phyloP scores from a whole-genome alignment of 768 basidiomycete species.

The Cystoderma amianthinum region DNA sequence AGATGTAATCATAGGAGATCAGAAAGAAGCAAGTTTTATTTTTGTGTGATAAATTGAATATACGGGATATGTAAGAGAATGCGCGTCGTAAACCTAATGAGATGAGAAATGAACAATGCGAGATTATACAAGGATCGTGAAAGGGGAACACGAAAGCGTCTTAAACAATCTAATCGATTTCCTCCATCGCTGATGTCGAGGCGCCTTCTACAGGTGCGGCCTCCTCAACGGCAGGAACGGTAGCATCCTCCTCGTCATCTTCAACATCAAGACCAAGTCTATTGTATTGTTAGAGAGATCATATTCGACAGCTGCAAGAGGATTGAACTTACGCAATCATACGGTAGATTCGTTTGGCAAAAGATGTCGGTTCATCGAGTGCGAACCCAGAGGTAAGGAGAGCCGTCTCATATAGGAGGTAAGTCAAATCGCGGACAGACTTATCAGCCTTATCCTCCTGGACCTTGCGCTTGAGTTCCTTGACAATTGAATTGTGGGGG shows the following conservation, averaged over 20 bases:
- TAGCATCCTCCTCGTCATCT: conserved; percentile 50
- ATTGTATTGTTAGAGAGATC: conserved; percentile 6
- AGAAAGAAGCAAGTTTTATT: no score
- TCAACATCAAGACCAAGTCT: conserved; percentile 85
- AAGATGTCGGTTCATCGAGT: conserved; percentile 90
- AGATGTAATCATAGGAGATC: no score
- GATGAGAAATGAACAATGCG: background rate
- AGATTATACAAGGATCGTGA: background rate
- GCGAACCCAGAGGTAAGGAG: conserved; percentile 94
- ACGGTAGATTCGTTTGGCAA: conserved; percentile 93
- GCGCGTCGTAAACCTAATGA: background rate
- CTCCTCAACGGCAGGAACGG: conserved; percentile 24
- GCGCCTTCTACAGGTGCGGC: conserved; percentile 47
- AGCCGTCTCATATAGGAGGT: conserved; percentile 94
- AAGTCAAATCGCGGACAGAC: conserved; percentile 94
- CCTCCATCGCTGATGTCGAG: conserved; percentile 89
- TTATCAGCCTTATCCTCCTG: conserved; percentile 98
- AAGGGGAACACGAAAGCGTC: background rate
- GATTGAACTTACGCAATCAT: conserved; percentile 74
- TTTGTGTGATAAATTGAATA: no score
- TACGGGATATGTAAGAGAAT: background rate
- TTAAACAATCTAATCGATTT: conserved; percentile 65
- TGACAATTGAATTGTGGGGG: conserved; percentile 86
- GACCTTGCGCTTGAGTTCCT: conserved; percentile 94
- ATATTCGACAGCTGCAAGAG: conserved; percentile 1